A percentile compares a stretch with the other conserved stretches of the same genome.
These are phyloP conservation scores for Suhomyces chickasaworum DNA, from an alignment of 1,139 yeast species.

Conservation along the genomic window DNA sequence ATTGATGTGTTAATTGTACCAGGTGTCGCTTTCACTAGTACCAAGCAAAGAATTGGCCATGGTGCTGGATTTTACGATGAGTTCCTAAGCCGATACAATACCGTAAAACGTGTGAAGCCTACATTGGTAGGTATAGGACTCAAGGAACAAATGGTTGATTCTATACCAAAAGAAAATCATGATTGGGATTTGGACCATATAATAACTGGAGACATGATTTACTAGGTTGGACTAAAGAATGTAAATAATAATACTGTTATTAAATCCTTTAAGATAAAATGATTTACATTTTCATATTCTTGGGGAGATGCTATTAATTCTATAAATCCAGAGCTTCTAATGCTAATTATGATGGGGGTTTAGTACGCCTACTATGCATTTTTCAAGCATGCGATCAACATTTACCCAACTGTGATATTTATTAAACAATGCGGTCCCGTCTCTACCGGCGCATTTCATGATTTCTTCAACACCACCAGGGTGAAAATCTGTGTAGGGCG, in stretches of 20 bases:
- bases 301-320: background rate
- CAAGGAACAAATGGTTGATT: conserved; percentile 61
- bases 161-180: conserved; percentile 67
- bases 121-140: conserved; percentile 69
- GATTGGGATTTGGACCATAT: conserved; percentile 69
- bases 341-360: background rate
- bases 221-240: no score
- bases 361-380: conserved; percentile 69
- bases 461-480: conserved; percentile 90
- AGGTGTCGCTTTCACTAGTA: conserved; percentile 72
- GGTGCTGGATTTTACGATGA: conserved; percentile 95
- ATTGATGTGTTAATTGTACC: conserved; percentile 80
- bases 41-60: conserved; percentile 73
- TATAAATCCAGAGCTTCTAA: background rate
- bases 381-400: conserved; percentile 76
- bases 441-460: conserved; percentile 79
- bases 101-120: conserved; percentile 38
- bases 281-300: background rate
- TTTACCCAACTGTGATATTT: conserved; percentile 90
- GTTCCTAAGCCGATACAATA: conserved; percentile 56
- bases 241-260: no score
- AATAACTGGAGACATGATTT: conserved; percentile 31
- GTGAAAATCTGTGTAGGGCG: conserved; percentile 81
- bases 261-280: no score
- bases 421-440: conserved; percentile 78